Evolutionary conservation across 2,329 filamentous ascomycete species (phyloP).

Genomic region (Fusarium sulawesiense): DNA sequence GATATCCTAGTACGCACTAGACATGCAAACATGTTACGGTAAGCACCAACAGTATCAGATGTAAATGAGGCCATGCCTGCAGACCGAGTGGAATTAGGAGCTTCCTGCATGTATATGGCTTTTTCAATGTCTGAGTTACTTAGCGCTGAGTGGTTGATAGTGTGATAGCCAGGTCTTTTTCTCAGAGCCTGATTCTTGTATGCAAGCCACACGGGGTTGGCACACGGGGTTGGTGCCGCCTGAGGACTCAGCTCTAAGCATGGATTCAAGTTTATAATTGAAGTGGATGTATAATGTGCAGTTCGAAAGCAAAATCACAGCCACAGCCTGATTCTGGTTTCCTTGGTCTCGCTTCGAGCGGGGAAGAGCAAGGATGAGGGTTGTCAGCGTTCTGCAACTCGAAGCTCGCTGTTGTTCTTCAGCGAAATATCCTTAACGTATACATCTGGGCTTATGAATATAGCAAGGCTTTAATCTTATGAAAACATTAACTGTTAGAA

Average conservation of each 20-base stretch:
- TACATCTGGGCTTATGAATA: neutral
- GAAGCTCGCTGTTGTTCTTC: neutral
- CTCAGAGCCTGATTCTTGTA: constrained; percentile 17
- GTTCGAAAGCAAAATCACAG: neutral
- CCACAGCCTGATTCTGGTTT: neutral
- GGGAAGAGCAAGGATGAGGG: neutral
- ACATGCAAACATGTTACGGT: neutral
- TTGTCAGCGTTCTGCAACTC: neutral
- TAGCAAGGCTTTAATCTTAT: neutral
- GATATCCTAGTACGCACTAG: neutral
- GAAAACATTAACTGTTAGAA: fast-evolving
- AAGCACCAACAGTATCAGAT: neutral
- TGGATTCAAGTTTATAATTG: neutral
- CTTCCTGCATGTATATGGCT: neutral
- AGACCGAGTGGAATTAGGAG: neutral
- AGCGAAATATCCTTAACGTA: neutral
- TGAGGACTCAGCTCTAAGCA: constrained; percentile 10
- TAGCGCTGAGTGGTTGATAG: neutral
- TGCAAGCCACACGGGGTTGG: constrained; percentile 9
- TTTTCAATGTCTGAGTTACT: neutral
- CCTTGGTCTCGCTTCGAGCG: neutral
- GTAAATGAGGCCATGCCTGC: neutral
- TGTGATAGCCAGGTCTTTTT: neutral
- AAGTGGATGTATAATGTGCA: constrained; percentile 9
- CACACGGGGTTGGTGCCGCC: neutral